Evolutionary conservation across 1,139 yeast genomes (phyloP).

Genomic region (Candida smagusa): DNA sequence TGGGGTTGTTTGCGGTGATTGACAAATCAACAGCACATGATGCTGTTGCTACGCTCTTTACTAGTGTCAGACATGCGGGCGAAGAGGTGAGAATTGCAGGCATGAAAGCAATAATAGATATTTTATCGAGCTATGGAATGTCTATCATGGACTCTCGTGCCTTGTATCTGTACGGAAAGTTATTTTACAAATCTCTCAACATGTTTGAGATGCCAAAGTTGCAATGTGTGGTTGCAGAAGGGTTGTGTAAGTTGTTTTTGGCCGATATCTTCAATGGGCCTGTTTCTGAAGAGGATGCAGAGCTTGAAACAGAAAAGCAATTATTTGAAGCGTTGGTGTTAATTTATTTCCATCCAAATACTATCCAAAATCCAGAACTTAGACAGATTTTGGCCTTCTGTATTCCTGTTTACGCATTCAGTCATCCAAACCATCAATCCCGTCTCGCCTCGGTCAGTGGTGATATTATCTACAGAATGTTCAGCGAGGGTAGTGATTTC

Average conservation of each 20-base stretch:
- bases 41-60: conserved; percentile 14
- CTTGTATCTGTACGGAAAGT: conserved; percentile 45
- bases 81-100: conserved; percentile 60
- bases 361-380: conserved; percentile 60
- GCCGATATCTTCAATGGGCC: conserved; percentile 68
- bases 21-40: conserved; percentile 37
- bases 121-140: conserved; percentile 73
- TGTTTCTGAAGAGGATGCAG: conserved; percentile 15
- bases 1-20: conserved; percentile 76
- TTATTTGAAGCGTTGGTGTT: conserved; percentile 69
- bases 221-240: conserved; percentile 83
- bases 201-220: conserved; percentile 58
- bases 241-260: conserved; percentile 76
- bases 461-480: conserved; percentile 62
- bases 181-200: conserved; percentile 65
- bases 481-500: conserved; percentile 36
- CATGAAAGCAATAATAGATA: conserved; percentile 71
- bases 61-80: conserved; percentile 27
- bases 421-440: conserved; percentile 71
- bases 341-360: conserved; percentile 71
- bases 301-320: conserved; percentile 30
- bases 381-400: conserved; percentile 85
- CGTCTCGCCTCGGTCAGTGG: conserved; percentile 63
- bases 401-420: conserved; percentile 84
- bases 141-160: conserved; percentile 51